Evolutionary conservation across 495 filamentous ascomycete species (phyloP), one percentile per base, ranked within the genome.

Genomic region (Podospora comata): DNA sequence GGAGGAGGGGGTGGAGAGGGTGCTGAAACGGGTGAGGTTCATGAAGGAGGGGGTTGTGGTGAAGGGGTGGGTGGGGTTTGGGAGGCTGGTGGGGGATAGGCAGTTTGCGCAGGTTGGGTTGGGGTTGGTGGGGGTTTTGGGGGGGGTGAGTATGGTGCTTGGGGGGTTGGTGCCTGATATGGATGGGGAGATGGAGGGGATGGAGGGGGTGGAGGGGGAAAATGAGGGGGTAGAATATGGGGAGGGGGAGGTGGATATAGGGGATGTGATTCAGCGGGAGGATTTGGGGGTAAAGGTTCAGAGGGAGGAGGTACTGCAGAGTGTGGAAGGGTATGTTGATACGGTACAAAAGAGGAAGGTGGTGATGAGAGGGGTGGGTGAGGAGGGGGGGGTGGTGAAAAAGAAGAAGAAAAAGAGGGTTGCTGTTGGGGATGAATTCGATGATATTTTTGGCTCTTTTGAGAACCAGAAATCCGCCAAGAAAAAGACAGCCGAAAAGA

Each of bases 91-190:
- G 5, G 87, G 87, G 9, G 90, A 93, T 77, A 85, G 81, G 53
- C 90, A 91, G 68, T 93, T 91, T 74, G 86, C 91, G n/a, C 80
- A 90, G 1, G 82, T 95, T n/a, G 92, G 92, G n/a, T 79, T 92
- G 18, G 85, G 91, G 58, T 82, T 96, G 5, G 61, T 93, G n/a
- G 88, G 85, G 19, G 78, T 83, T 16, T 77, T 94, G 59, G 89
- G 89, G 27, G 85, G 68, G 76, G 91, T 58, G 77, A 83, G 68
- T 80, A 76, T 64, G 77, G 81, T 13, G 77, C 87, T 58, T 64
- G 62, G 0, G 64, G 30, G 7, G 74, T 81, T 19, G 65, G 73
- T 26, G 68, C 23, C 1, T 23, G 23, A 23, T 23, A 23, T 23
- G 73, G 1, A 30, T 5, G 30, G 30, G 7, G 5, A 18, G 54